Base-by-base conservation (phyloP, 768 basidiomycete species). In the Sarcomyxa edulis region DNA sequence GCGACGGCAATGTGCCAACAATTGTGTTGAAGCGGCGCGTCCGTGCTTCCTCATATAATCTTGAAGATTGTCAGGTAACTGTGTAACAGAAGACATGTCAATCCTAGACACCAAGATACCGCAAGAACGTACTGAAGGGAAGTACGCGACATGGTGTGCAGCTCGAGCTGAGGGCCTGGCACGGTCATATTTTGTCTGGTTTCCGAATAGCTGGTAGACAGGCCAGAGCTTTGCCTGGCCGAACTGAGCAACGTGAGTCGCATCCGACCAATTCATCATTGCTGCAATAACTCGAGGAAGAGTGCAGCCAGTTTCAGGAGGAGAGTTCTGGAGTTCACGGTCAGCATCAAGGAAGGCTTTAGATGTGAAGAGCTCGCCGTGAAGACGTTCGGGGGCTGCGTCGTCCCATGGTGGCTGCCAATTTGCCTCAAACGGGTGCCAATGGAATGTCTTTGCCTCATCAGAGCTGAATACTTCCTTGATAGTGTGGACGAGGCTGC, bases 401-500 rank as follows among this genome's bases (percentile, higher is more conserved):
- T n/a, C n/a, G n/a, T n/a, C n/a, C n/a, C n/a, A n/a, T n/a, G n/a
- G n/a, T n/a, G n/a, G n/a, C n/a, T n/a, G n/a, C n/a, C n/a, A n/a
- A n/a, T n/a, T n/a, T n/a, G n/a, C n/a, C n/a, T n/a, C n/a, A n/a
- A n/a, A n/a, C n/a, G n/a, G n/a, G n/a, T n/a, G n/a, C n/a, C n/a
- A n/a, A n/a, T n/a, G n/a, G n/a, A n/a, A n/a, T n/a, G n/a, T n/a
- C n/a, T n/a, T n/a, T n/a, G n/a, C n/a, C n/a, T n/a, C n/a, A n/a
- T n/a, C n/a, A n/a, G n/a, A n/a, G n/a, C n/a, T n/a, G n/a, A n/a
- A 51, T 28, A 33, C 42, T n/a, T 49, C 42, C 18, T 23, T 33
- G 20, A 49, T n/a, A 35, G 37, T 37, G n/a, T 51, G 44, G 16
- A 48, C 24, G 22, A 56, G 43, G 24, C 46, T 47, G 18, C 47